phyloP scores from a whole-genome alignment of 2,329 filamentous ascomycete genomes.

The Ophiostoma quercus region DNA sequence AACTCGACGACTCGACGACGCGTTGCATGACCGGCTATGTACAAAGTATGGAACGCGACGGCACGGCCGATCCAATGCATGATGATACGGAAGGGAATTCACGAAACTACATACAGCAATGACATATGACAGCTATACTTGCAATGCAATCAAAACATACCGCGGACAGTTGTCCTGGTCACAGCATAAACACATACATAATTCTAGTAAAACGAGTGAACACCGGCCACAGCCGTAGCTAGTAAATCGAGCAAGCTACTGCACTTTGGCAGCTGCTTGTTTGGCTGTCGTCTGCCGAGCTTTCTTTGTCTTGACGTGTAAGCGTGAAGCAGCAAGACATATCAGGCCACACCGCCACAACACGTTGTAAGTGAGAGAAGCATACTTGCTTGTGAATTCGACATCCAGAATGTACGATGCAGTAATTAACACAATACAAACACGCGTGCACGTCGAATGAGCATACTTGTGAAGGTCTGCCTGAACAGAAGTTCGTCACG shows the following conservation, averaged over 20 bases:
- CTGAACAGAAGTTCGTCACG: neutral
- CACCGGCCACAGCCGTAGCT: neutral
- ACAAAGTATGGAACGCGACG: neutral
- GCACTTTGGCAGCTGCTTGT: neutral
- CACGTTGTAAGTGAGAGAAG: neutral
- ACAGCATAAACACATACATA: neutral
- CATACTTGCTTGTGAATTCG: neutral
- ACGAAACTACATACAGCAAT: conserved; percentile 10
- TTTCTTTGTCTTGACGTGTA: neutral
- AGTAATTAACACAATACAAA: no score
- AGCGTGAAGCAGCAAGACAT: neutral
- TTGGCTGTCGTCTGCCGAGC: neutral
- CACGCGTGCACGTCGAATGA: no score
- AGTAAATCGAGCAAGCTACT: neutral
- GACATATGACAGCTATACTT: conserved; percentile 12
- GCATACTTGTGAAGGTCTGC: no score
- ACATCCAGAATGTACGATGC: no score
- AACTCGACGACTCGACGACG: neutral
- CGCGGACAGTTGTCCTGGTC: neutral
- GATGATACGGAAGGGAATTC: neutral
- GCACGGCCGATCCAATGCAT: neutral
- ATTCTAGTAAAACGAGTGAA: neutral
- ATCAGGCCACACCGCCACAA: neutral
- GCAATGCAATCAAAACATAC: neutral
- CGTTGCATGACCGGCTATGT: neutral